Conservation (phyloP, 2,329 filamentous ascomycete species). For the Colletotrichum neosansevieriae region DNA sequence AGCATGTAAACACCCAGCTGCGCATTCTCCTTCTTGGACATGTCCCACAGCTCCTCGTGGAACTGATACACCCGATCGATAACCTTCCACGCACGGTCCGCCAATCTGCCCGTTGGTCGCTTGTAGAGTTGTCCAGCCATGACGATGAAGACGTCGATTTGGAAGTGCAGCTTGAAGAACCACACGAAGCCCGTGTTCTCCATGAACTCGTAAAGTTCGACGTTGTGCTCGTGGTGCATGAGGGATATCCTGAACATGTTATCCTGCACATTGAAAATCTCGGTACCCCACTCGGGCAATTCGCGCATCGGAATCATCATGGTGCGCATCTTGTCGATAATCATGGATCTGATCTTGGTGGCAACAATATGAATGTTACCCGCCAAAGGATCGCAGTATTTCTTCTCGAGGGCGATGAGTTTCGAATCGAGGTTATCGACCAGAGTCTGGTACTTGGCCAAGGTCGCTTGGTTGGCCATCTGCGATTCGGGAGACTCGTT, state of each 20-base stretch:
- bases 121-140: conserved; percentile 66
- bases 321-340: conserved; percentile 62
- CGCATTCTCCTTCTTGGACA: conserved; percentile 57
- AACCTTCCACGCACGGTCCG: conserved; percentile 65
- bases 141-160: conserved; percentile 67
- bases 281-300: conserved; percentile 62
- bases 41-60: conserved; percentile 64
- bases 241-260: conserved; percentile 68
- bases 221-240: conserved; percentile 60
- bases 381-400: conserved; percentile 63
- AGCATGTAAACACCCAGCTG: conserved; percentile 61
- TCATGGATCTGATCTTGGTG: conserved; percentile 58
- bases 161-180: conserved; percentile 67
- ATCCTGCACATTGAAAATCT: conserved; percentile 62
- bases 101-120: conserved; percentile 59
- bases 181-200: conserved; percentile 64
- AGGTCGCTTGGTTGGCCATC: conserved; percentile 54
- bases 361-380: conserved; percentile 66
- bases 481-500: conserved; percentile 62
- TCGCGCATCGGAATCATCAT: conserved; percentile 61
- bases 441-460: conserved; percentile 57
- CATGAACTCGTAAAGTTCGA: conserved; percentile 57
- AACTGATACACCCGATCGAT: conserved; percentile 61
- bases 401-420: conserved; percentile 60
- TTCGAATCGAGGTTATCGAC: conserved; percentile 57